These are phyloP conservation scores for Candida montana DNA, from an alignment of 805 yeast genomes.

Conservation along the genomic window DNA sequence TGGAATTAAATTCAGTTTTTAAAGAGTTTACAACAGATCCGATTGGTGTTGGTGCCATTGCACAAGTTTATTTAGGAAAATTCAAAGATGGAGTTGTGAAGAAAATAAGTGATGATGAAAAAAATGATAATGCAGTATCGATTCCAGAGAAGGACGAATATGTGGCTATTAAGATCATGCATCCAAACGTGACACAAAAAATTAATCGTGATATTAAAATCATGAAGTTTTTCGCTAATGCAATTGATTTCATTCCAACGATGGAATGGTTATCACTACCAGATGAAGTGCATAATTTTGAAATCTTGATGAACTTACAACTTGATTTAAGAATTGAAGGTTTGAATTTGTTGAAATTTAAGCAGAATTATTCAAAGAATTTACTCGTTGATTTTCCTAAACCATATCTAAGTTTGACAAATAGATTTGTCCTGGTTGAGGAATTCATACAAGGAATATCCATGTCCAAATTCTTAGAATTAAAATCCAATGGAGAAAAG, in stretches of 20 bases:
- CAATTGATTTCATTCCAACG: conserved; percentile 73
- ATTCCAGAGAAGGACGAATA: conserved; percentile 38
- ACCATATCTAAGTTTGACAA: conserved; percentile 60
- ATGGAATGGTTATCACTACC: conserved; percentile 98
- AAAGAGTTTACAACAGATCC: conserved; percentile 73
- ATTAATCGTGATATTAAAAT: conserved; percentile 78
- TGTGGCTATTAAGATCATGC: conserved; percentile 90
- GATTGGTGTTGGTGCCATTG: conserved; percentile 97
- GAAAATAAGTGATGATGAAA: no score
- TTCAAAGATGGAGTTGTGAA: conserved; percentile 39
- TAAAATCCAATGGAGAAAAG: conserved; percentile 33
- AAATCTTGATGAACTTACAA: conserved; percentile 80
- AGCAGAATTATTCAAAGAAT: conserved; percentile 54
- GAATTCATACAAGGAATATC: conserved; percentile 82
- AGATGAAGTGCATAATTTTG: conserved; percentile 86
- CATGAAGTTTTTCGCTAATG: conserved; percentile 73
- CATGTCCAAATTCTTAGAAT: conserved; percentile 60
- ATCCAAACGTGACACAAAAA: conserved; percentile 72
- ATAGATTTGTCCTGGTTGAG: conserved; percentile 74
- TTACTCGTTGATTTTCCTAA: conserved; percentile 73
- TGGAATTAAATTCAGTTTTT: conserved; percentile 63
- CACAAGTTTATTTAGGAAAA: conserved; percentile 84
- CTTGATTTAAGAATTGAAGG: conserved; percentile 89
- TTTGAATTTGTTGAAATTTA: conserved; percentile 66
- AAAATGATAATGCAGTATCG: conserved; percentile 7